phyloP scores from a whole-genome alignment of 2,329 filamentous ascomycete genomes.

The Mycocentrospora acerina region DNA sequence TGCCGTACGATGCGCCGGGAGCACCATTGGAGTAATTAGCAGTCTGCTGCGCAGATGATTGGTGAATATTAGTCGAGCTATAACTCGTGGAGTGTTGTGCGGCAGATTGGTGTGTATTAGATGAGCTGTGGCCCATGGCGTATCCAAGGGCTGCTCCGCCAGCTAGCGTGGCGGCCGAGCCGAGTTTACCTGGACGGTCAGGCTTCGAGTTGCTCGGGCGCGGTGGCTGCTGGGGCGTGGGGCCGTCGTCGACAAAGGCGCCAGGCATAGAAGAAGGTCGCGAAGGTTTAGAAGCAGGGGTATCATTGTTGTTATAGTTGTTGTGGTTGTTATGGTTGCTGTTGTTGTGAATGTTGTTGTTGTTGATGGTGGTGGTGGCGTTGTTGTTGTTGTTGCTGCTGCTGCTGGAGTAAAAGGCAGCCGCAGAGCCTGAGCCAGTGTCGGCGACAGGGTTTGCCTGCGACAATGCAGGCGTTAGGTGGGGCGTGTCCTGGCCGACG shows the following conservation, averaged over 20 bases:
- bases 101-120: constrained; percentile 18
- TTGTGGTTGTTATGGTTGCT: too few relatives aligned
- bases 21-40: constrained; percentile 25
- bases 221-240: constrained; percentile 35
- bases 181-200: constrained; percentile 34
- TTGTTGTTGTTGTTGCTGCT: too few relatives aligned
- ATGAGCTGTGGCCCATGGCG: constrained; percentile 39
- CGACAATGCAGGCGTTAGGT: constrained; percentile 56
- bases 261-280: constrained; percentile 39
- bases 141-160: constrained; percentile 48
- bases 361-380: too few relatives aligned
- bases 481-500: constrained; percentile 55
- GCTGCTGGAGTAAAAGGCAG: constrained; percentile 58
- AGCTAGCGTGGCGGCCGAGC: constrained; percentile 38
- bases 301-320: constrained; percentile 22
- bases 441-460: constrained; percentile 58
- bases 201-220: constrained; percentile 30
- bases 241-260: constrained; percentile 35
- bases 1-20: constrained; percentile 10
- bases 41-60: constrained; percentile 27
- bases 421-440: constrained; percentile 61
- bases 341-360: too few relatives aligned
- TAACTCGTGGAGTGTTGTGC: constrained; percentile 22
- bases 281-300: constrained; percentile 37
- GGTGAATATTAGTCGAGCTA: constrained; percentile 24